phyloP scores from a whole-genome alignment of 202 grass and related monocot species.

The Schoenoplectus triqueter region DNA sequence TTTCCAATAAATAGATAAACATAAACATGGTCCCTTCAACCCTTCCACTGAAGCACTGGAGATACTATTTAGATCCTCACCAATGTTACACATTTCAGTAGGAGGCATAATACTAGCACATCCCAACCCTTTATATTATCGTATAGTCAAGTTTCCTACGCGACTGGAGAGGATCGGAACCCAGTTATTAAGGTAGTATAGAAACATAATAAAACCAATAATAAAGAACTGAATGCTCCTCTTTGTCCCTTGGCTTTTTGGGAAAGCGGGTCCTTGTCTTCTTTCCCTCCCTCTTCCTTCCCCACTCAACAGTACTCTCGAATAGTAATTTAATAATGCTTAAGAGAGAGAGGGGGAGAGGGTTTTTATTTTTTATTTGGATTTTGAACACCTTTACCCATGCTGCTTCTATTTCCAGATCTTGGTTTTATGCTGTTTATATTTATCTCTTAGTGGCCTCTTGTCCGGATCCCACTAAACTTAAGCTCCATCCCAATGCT shows the following conservation, averaged over 20 bases:
- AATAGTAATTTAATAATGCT: conserved; percentile 30
- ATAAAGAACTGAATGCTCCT: conserved; percentile 42
- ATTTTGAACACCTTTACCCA: conserved; percentile 39
- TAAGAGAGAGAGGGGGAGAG: not conserved
- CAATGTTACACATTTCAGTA: not conserved
- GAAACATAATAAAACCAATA: conserved; percentile 31
- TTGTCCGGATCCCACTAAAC: conserved; percentile 40
- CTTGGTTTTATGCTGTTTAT: conserved; percentile 29
- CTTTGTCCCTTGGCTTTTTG: conserved; percentile 41
- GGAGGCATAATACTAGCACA: not conserved
- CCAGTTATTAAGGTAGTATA: not conserved
- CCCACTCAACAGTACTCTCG: not conserved
- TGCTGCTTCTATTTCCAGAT: conserved; percentile 37
- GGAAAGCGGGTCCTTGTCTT: conserved; percentile 43
- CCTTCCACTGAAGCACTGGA: not conserved
- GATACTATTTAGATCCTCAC: not conserved
- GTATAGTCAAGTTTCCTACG: not conserved
- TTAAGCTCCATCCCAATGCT: conserved; percentile 40
- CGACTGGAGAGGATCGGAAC: not conserved
- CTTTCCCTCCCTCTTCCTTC: conserved; percentile 24
- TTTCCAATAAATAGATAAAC: conserved; percentile 41
- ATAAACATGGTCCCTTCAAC: conserved; percentile 5
- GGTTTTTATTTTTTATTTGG: conserved; percentile 25
- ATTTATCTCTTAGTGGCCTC: conserved; percentile 39
- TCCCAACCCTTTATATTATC: not conserved